Conservation (phyloP, 2,329 filamentous ascomycete genomes). For the Drechslerella dactyloides region DNA sequence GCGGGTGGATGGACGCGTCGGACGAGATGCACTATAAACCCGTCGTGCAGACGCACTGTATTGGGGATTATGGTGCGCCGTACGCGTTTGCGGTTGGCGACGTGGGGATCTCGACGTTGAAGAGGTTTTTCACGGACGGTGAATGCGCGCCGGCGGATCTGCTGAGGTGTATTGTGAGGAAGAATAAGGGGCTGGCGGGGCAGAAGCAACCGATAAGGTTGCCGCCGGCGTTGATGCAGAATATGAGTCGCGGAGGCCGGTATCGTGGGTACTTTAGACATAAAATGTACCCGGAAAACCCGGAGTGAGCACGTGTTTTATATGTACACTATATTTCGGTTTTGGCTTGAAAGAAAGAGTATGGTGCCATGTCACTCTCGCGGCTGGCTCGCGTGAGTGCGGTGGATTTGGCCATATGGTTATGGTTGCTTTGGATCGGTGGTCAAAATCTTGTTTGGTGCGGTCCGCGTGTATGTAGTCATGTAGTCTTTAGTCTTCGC, state of each 20-base stretch:
- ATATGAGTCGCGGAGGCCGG: background rate
- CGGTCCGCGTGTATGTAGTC: too few relatives aligned
- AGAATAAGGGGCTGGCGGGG: conserved; percentile 8
- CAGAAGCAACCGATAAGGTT: too few relatives aligned
- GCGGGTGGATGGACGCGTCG: conserved; percentile 6
- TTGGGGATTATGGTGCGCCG: background rate
- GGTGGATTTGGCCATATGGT: too few relatives aligned
- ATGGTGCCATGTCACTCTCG: too few relatives aligned
- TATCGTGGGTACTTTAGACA: background rate
- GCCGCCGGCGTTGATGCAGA: background rate
- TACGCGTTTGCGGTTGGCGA: conserved; percentile 22
- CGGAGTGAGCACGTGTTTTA: too few relatives aligned
- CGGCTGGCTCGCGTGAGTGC: too few relatives aligned
- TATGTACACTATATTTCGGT: too few relatives aligned
- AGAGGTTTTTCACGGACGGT: conserved; percentile 24
- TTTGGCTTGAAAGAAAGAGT: too few relatives aligned
- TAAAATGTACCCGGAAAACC: too few relatives aligned
- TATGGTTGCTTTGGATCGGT: too few relatives aligned
- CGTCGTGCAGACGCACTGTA: background rate
- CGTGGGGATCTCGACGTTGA: conserved; percentile 30
- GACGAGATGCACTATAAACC: conserved; percentile 22
- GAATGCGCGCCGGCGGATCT: conserved; percentile 28
- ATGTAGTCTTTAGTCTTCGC: too few relatives aligned
- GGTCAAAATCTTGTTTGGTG: too few relatives aligned
- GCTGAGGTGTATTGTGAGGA: conserved; percentile 26